These are phyloP conservation scores for Austroboletus festivus DNA, from an alignment of 768 basidiomycete species.

Conservation along the genomic window DNA sequence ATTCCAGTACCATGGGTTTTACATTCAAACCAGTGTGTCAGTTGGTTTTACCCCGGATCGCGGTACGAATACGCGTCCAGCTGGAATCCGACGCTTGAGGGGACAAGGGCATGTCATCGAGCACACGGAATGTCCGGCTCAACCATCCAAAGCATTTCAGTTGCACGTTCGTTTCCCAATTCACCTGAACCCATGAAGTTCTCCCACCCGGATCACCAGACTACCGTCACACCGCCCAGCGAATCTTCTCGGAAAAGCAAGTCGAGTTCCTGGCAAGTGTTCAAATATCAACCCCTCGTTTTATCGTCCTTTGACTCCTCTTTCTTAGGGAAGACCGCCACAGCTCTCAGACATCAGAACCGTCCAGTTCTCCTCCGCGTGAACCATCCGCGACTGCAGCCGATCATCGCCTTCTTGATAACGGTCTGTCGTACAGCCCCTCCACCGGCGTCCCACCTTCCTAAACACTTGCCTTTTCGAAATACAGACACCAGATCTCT, in stretches of 20 bases:
- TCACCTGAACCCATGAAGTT: slow-evolving; percentile 21
- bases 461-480: slow-evolving; percentile 30
- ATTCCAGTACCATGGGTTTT: background rate
- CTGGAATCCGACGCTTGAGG: background rate
- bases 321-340: slow-evolving; percentile 29
- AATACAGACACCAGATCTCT: slow-evolving; percentile 32
- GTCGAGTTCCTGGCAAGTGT: slow-evolving; percentile 27
- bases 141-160: slow-evolving; percentile 6
- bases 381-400: slow-evolving; percentile 21
- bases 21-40: background rate
- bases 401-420: slow-evolving; percentile 36
- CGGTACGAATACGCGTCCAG: slow-evolving; percentile 1
- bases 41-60: slow-evolving; percentile 4
- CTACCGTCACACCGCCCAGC: slow-evolving; percentile 25
- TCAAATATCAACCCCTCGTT: slow-evolving; percentile 21
- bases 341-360: slow-evolving; percentile 23
- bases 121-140: slow-evolving; percentile 14
- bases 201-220: slow-evolving; percentile 32
- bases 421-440: slow-evolving; percentile 24
- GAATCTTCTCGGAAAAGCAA: slow-evolving; percentile 25
- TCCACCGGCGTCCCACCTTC: slow-evolving; percentile 23
- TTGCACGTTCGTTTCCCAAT: slow-evolving; percentile 24
- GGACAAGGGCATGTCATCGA: slow-evolving; percentile 6
- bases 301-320: slow-evolving; percentile 12
- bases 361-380: slow-evolving; percentile 20